Conservation (phyloP, 129 eudicot species). For the Solidago caesia region DNA sequence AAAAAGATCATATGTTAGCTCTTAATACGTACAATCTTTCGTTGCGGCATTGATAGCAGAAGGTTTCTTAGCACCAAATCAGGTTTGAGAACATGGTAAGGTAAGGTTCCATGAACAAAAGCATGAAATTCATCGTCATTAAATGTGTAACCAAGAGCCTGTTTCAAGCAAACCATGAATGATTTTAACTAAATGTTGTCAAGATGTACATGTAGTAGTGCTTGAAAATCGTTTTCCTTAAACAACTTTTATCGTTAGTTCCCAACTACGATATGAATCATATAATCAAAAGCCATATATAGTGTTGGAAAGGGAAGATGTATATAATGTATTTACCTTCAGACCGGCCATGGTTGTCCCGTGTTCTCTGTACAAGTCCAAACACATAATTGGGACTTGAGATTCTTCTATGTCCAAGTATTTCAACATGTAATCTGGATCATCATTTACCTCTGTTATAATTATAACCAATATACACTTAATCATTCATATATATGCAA, state of each 20-base stretch:
- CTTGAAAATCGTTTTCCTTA: background rate
- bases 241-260: background rate
- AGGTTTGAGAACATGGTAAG: constrained; percentile 73
- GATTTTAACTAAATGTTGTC: background rate
- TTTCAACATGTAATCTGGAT: constrained; percentile 70
- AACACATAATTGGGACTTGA: constrained; percentile 77
- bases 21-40: constrained; percentile 61
- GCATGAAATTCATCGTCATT: constrained; percentile 78
- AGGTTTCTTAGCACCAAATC: constrained; percentile 79
- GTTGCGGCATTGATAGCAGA: constrained; percentile 81
- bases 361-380: constrained; percentile 81
- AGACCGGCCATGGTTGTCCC: constrained; percentile 99
- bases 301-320: background rate
- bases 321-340: constrained; percentile 42
- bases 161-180: constrained; percentile 21
- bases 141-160: constrained; percentile 83
- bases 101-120: constrained; percentile 82
- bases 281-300: background rate
- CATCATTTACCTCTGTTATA: background rate
- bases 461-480: background rate
- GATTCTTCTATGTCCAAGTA: constrained; percentile 71
- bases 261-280: background rate
- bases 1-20: background rate
- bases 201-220: background rate
- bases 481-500: background rate